Base-by-base conservation (phyloP, 257 asterid species). In the Anisodus acutangulus region DNA sequence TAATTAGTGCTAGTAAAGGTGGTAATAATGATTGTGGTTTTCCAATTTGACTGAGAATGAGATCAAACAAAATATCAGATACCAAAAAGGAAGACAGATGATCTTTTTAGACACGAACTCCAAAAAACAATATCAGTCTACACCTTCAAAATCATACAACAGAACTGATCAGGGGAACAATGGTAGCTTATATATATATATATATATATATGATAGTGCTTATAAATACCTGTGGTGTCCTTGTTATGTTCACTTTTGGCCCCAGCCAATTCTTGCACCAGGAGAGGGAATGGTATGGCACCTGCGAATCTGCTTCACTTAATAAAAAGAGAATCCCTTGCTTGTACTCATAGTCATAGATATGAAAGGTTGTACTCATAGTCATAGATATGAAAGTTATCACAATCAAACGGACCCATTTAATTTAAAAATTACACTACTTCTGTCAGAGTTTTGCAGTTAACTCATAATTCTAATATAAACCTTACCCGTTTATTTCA, bases 211-310 rank as follows among this genome's bases (percentile, higher is more conserved):
- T 2, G 2, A 76, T 13, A 31, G 81, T 26, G 53, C 53, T 19
- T 68, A 13, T 81, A 74, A 69, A 67, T 84, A 94, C 99, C 99
- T 95, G 99, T 64, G 99, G 99, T 81, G 99, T 91, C 94, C 99
- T 95, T 86, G 99, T 95, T 85, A 95, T 91, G 84, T 95, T 95
- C 78, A 95, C 98, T 89, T 91, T 89, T 62, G 95, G 87, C 86
- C 99, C 99, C 84, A 95, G 90, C 99, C 98, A 95, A 90, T 83
- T 94, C 94, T 95, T 95, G 98, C 99, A 95, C 98, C 98, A 95
- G 85, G 99, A 95, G 90, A 95, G 99, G 79, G 99, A 95, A 92
- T 97, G 53, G 82, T 94, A 97, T 10, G 99, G 94, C 80, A 97
- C 99, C 99, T 97, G 83, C 88, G 85, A 83, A 90, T 80, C 62